Evolutionary conservation across 768 basidiomycete genomes (phyloP).

Genomic region (Tricholoma matsutake): DNA sequence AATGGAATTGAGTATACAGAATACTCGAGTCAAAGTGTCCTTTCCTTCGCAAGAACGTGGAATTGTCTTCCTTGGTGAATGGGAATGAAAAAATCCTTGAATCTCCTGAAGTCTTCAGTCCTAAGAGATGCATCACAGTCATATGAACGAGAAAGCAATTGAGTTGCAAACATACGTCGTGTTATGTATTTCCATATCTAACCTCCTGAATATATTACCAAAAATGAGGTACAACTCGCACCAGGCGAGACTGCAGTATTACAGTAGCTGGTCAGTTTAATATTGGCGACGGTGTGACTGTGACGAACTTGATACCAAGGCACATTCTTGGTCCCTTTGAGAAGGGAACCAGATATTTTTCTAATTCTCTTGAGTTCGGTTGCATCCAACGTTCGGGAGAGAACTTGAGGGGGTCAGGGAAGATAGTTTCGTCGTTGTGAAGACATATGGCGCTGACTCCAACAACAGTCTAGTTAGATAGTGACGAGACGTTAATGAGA

Average conservation of each 20-base stretch:
- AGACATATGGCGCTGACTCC: slow-evolving; percentile 37
- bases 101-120: slow-evolving; percentile 26
- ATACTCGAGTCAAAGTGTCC: background rate
- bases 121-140: slow-evolving; percentile 15
- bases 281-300: background rate
- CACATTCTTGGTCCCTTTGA: slow-evolving; percentile 44
- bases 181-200: slow-evolving; percentile 33
- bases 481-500: background rate
- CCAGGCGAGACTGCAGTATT: slow-evolving; percentile 35
- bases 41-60: slow-evolving; percentile 17
- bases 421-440: slow-evolving; percentile 35
- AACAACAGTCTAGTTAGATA: slow-evolving; percentile 34
- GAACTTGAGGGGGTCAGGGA: slow-evolving; percentile 36
- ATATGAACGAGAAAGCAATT: background rate
- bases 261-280: slow-evolving; percentile 1
- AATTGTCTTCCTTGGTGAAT: slow-evolving; percentile 28
- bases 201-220: slow-evolving; percentile 37
- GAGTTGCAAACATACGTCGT: slow-evolving; percentile 22
- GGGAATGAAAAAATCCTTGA: slow-evolving; percentile 35
- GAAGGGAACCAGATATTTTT: slow-evolving; percentile 39
- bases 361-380: slow-evolving; percentile 27
- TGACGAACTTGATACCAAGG: slow-evolving; percentile 40
- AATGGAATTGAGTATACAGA: background rate
- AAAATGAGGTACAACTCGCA: slow-evolving; percentile 40
- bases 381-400: slow-evolving; percentile 42